Conservation (phyloP, 345 rosid species). For the Camelina sativa region DNA sequence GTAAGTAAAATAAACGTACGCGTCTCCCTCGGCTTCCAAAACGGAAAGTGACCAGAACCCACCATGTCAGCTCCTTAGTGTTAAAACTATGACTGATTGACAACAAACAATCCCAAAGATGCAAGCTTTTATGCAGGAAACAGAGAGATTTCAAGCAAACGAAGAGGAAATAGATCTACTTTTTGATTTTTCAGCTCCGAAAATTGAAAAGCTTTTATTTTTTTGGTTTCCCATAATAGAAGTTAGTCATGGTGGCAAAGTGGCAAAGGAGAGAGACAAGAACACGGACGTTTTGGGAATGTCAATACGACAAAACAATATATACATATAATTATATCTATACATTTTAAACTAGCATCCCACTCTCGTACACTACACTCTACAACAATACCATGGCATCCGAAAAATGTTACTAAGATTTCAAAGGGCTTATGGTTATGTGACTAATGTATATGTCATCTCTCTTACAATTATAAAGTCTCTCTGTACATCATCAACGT, state of each 20-base stretch:
- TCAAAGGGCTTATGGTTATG: no score
- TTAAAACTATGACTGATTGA: not conserved
- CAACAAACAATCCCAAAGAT: conserved; percentile 17
- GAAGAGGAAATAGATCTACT: not conserved
- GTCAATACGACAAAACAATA: conserved; percentile 25
- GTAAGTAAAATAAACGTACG: conserved; percentile 25
- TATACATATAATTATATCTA: not conserved
- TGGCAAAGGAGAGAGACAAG: conserved; percentile 31
- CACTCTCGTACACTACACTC: not conserved
- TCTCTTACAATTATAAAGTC: no score
- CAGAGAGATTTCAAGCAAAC: conserved; percentile 24
- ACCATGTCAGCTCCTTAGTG: conserved; percentile 20
- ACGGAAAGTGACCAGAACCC: conserved; percentile 11
- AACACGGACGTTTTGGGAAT: conserved; percentile 24
- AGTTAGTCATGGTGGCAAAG: conserved; percentile 23
- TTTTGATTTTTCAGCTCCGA: not conserved
- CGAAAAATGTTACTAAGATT: no score
- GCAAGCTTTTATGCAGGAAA: conserved; percentile 18
- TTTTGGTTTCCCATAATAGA: conserved; percentile 12
- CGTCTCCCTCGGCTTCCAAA: not conserved
- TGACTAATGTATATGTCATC: no score
- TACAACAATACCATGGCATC: no score
- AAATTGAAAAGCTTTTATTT: conserved; percentile 9
- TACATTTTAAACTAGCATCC: not conserved
- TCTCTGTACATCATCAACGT: no score